A percentile compares a stretch with the other conserved stretches of the same genome.
These are phyloP conservation scores for Plasmodium cynomolgi DNA, from an alignment of 169 alveolate species.

Conservation along the genomic window DNA sequence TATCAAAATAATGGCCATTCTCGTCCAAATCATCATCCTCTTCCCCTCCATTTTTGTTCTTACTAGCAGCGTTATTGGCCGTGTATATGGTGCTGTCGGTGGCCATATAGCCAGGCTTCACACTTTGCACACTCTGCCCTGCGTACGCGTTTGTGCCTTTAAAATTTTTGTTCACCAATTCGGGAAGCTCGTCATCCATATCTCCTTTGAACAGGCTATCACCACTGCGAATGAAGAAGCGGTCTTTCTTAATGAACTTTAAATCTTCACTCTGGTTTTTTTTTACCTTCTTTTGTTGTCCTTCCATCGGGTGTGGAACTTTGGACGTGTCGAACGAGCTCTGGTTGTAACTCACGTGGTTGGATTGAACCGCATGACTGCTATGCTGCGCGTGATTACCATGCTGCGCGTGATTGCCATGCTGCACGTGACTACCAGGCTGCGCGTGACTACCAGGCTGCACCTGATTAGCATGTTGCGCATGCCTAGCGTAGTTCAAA, in stretches of 20 bases:
- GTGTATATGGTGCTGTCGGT: conserved; percentile 18
- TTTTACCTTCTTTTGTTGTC: not conserved
- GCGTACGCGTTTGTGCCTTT: not conserved
- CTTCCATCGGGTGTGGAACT: not conserved
- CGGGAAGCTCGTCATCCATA: not conserved
- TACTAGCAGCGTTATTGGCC: not conserved
- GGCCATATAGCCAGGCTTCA: not conserved
- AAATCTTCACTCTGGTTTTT: conserved; percentile 3
- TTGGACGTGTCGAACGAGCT: not conserved
- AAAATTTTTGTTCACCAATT: not conserved
- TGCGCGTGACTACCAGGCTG: not conserved
- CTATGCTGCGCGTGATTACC: not conserved
- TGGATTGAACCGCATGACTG: not conserved
- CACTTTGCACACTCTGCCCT: not conserved
- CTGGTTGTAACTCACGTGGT: not conserved
- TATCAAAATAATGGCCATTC: conserved; percentile 5
- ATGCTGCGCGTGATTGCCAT: not conserved
- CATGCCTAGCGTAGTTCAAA: not conserved
- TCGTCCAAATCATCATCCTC: conserved; percentile 1
- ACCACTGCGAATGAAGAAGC: not conserved
- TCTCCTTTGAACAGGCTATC: not conserved
- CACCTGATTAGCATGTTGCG: not conserved
- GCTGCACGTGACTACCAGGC: no score
- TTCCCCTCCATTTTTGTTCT: conserved; percentile 10
- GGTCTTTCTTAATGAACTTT: not conserved